Evolutionary conservation across 228 moss, liverwort and hornwort species (phyloP).

Genomic region (Sphagnum magellanicum): DNA sequence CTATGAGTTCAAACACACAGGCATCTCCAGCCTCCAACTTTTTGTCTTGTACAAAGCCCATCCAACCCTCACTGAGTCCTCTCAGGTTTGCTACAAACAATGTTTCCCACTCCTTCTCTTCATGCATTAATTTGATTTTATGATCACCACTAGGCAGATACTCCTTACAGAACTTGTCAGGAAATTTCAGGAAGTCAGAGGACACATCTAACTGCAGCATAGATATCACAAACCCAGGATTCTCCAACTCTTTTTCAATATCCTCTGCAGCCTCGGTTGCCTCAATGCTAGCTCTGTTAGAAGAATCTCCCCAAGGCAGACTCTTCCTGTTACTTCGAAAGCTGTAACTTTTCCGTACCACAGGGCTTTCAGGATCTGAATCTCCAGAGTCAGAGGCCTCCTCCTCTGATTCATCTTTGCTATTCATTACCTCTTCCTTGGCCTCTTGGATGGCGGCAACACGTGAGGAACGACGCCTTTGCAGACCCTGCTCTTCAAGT

Average conservation of each 20-base stretch:
- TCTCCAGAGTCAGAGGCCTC: neutral
- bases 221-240: slow-evolving; percentile 8
- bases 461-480: slow-evolving; percentile 7
- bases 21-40: slow-evolving; percentile 9
- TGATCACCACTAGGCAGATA: slow-evolving; percentile 3
- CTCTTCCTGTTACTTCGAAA: slow-evolving; percentile 6
- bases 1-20: slow-evolving; percentile 10
- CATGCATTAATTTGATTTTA: slow-evolving; percentile 3
- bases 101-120: slow-evolving; percentile 4
- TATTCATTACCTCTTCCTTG: slow-evolving; percentile 3
- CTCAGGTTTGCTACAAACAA: neutral
- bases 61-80: slow-evolving; percentile 5
- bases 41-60: slow-evolving; percentile 2
- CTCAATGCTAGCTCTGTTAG: slow-evolving; percentile 1
- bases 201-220: slow-evolving; percentile 3
- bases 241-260: slow-evolving; percentile 8
- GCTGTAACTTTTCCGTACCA: slow-evolving; percentile 3
- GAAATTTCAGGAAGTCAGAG: slow-evolving; percentile 2
- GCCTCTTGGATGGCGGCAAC: slow-evolving; percentile 12
- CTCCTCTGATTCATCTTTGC: slow-evolving; percentile 3
- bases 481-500: slow-evolving; percentile 8
- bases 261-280: slow-evolving; percentile 11
- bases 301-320: slow-evolving; percentile 1
- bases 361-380: slow-evolving; percentile 2
- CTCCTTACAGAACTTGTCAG: slow-evolving; percentile 1